phyloP scores from a whole-genome alignment of 75 land plant species.

The Azolla pinnata region DNA sequence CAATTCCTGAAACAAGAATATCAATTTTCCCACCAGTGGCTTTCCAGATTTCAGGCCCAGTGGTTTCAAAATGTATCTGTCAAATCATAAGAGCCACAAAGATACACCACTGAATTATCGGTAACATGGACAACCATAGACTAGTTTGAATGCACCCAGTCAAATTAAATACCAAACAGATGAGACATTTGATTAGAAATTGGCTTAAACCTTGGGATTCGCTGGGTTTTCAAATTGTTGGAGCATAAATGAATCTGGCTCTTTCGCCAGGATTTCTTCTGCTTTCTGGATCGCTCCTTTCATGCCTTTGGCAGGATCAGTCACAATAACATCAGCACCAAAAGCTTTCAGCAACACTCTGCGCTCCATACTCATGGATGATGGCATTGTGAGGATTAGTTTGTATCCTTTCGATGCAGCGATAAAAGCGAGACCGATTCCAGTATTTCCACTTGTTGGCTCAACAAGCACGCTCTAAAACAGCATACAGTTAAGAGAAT shows the following conservation, averaged over 20 bases:
- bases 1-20: conserved; percentile 52
- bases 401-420: conserved; percentile 44
- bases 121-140: too few species aligned
- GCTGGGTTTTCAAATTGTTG: conserved; percentile 50
- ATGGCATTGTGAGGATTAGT: conserved; percentile 43
- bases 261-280: conserved; percentile 24
- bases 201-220: conserved; percentile 24
- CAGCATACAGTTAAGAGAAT: too few species aligned
- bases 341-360: conserved; percentile 31
- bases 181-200: too few species aligned
- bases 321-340: conserved; percentile 43
- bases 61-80: conserved; percentile 63
- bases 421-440: conserved; percentile 40
- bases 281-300: conserved; percentile 39
- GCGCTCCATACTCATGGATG: conserved; percentile 34
- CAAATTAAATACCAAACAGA: too few species aligned
- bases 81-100: neutral
- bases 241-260: conserved; percentile 39
- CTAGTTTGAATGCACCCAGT: too few species aligned
- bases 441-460: conserved; percentile 47
- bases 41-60: conserved; percentile 80
- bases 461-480: conserved; percentile 37
- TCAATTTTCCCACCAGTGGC: conserved; percentile 59
- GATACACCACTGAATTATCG: too few species aligned
- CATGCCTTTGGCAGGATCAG: conserved; percentile 35